Base-by-base conservation (phyloP, 805 yeast genomes). In the Candida montana region DNA sequence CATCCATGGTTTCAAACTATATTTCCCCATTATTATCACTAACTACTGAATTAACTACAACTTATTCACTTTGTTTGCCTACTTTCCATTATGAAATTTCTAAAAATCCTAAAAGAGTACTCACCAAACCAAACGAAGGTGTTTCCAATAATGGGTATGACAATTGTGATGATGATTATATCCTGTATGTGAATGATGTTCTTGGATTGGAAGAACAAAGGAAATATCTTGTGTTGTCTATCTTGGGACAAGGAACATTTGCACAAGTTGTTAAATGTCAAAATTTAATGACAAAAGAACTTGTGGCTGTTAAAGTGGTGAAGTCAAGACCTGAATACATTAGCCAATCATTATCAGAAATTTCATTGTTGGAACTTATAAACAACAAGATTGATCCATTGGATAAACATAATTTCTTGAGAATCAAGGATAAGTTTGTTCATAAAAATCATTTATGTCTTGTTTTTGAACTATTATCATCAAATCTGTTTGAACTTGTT, bases 261-360 rank as follows among this genome's bases (percentile, higher is more conserved):
- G 99, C 99, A 9, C 98, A 93, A 65, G 99, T 93, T 35, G 95
- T 90, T 32, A 93, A 91, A 64, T 91, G 97, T 64, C 95, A 87
- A 59, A 76, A 80, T 52, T 49, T 69, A 47, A 64, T 62, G 35
- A 57, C 60, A 1, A 93, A 88, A 57, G 91, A 87, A 47, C 77
- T 91, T 17, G 86, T 90, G 20, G 99, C 99, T 1, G 95, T 93
- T 29, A 93, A 93, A 63, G 95, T 93, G 33, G 86, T 93, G 44
- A 93, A 91, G 60, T 83, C 95, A 28, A 84, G 84, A 57, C 87
- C 95, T 5, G 96, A 95, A 9, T 90, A 83, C 56, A 70, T 89
- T 60, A 89, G 87, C 57, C 99, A 95, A 63, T 83, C 95, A 35
- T 71, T 91, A 52, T 84, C 91, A 41, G 99, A 93, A 58, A 96